Evolutionary conservation across 179 eudicot species (phyloP), one percentile per base, ranked within the genome.

Genomic region (Carnegiea gigantea): DNA sequence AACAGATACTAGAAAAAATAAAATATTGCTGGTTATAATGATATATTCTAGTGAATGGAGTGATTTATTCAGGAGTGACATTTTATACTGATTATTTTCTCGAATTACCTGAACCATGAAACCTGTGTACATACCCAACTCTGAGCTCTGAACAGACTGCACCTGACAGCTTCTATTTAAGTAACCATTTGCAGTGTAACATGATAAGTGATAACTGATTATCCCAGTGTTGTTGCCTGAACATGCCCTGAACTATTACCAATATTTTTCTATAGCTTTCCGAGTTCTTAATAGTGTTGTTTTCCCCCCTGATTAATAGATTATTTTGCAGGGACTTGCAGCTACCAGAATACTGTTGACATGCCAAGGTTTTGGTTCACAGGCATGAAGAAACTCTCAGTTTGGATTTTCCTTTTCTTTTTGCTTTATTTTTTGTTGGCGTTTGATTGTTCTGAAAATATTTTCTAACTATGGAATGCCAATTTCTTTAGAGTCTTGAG

Each of bases 321-420:
- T 24, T 5, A 0, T 51, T 79, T 64, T 87, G 70, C 80, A 92
- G 95, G 95, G 95, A 30, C 86, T 92, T 80, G 87, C 78, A 83
- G 80, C 78, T 76, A 88, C 95, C 70, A 89, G 89, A 83, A 86
- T 92, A 86, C 33, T 90, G 82, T 78, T 92, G 79, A 90, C 95
- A 26, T 89, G 93, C 82, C 95, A 90, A 40, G 84, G 80, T 79
- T 85, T 92, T 85, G 78, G 62, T 77, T 82, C 89, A 74, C 95
- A 92, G 93, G 95, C 82, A 81, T 40, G 49, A 13, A 26, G 68
- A 13, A 49, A 3, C 33, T 40, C 1, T 57, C 62, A 57, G 15
- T 15, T 57, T 57, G n/a, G 62, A 18, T 57, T 17, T 81, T 79
- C 77, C 33, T 21, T 65, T n/a, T 10, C 7, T 70, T 26, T 78